A percentile compares a stretch with the other conserved stretches of the same genome.
These are phyloP conservation scores for Colletotrichum destructivum DNA, from an alignment of 2,329 filamentous ascomycete genomes.

Conservation along the genomic window DNA sequence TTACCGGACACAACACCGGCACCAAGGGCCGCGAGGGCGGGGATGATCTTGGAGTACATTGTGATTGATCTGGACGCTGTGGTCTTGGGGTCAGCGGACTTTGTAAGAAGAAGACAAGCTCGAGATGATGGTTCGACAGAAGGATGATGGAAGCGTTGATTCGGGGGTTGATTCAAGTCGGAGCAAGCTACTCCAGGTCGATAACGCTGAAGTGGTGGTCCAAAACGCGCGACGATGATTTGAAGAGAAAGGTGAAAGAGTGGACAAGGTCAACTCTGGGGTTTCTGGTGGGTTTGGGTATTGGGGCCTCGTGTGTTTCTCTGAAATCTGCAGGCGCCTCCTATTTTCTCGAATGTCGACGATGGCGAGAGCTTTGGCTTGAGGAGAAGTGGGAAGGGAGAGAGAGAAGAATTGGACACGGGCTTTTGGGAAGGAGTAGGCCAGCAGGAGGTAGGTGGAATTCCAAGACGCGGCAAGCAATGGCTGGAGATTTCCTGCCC, in stretches of 20 bases:
- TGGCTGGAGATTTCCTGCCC: constrained; percentile 31
- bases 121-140: constrained; percentile 1
- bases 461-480: constrained; percentile 29
- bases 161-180: constrained; percentile 6
- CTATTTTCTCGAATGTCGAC: constrained; percentile 16
- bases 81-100: constrained; percentile 25
- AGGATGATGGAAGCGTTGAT: constrained; percentile 40
- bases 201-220: constrained; percentile 39
- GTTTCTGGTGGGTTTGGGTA: constrained; percentile 11
- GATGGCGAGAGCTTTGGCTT: constrained; percentile 24
- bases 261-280: neutral
- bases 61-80: constrained; percentile 48
- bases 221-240: constrained; percentile 30
- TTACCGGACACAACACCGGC: constrained; percentile 60
- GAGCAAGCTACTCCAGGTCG: constrained; percentile 30
- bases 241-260: constrained; percentile 6
- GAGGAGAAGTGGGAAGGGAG: constrained; percentile 47
- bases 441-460: constrained; percentile 47
- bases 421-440: constrained; percentile 46
- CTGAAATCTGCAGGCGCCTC: constrained; percentile 21
- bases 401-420: constrained; percentile 46
- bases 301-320: constrained; percentile 30
- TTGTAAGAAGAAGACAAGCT: constrained; percentile 2
- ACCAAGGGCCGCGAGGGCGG: constrained; percentile 61
- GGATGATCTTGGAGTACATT: constrained; percentile 63